These are phyloP conservation scores for Podospora comata DNA, from an alignment of 495 filamentous ascomycete genomes.

Conservation along the genomic window DNA sequence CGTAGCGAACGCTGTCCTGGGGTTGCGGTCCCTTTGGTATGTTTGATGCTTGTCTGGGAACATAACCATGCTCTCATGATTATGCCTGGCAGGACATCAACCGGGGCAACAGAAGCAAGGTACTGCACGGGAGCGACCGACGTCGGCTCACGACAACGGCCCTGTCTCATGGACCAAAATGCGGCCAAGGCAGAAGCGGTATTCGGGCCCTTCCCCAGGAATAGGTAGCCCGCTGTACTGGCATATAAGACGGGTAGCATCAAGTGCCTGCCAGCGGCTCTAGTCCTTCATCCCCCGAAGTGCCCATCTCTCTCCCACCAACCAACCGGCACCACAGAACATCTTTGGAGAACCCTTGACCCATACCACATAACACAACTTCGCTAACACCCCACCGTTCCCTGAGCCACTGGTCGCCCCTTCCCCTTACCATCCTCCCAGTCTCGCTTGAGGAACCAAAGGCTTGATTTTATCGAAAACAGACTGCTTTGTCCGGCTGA, in stretches of 20 bases:
- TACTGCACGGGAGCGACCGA: constrained; percentile 21
- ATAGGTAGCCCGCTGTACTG: constrained; percentile 15
- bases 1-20: constrained; percentile 12
- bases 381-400: constrained; percentile 27
- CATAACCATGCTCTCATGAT: constrained; percentile 34
- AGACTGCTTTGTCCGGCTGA: constrained; percentile 28
- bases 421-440: constrained; percentile 15
- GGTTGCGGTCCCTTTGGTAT: constrained; percentile 32
- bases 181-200: constrained; percentile 18
- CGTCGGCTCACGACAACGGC: constrained; percentile 10
- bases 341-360: constrained; percentile 29
- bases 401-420: constrained; percentile 19
- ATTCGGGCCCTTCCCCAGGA: constrained; percentile 21
- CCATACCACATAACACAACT: constrained; percentile 28
- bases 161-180: constrained; percentile 13
- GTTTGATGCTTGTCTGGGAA: constrained; percentile 50
- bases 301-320: constrained; percentile 26
- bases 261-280: constrained; percentile 21
- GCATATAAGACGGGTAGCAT: constrained; percentile 31
- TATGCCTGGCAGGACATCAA: constrained; percentile 38
- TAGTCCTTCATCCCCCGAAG: constrained; percentile 12
- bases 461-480: constrained; percentile 23
- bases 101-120: constrained; percentile 25
- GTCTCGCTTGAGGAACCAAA: constrained; percentile 26
- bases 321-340: constrained; percentile 17